Evolutionary conservation across 2,329 filamentous ascomycete species (phyloP).

Genomic region (Rhinocladiella mackenziei): DNA sequence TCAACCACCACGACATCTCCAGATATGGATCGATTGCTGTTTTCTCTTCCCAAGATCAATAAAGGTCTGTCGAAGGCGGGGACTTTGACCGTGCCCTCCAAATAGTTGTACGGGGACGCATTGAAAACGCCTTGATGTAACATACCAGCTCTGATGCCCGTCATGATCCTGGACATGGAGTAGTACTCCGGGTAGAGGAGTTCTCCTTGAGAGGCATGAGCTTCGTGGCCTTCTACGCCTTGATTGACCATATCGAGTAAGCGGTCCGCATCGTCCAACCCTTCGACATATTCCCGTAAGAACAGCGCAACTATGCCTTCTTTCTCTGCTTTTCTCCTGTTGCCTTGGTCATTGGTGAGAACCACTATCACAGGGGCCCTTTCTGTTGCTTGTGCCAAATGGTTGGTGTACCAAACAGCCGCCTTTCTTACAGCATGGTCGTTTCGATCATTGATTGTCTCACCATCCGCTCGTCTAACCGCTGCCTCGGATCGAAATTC

Average conservation of each 20-base stretch:
- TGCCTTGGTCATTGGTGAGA: constrained; percentile 88
- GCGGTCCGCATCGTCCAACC: constrained; percentile 76
- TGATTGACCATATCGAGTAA: constrained; percentile 92
- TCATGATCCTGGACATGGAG: constrained; percentile 87
- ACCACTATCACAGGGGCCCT: constrained; percentile 76
- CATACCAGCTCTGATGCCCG: constrained; percentile 79
- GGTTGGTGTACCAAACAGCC: constrained; percentile 84
- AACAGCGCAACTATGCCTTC: constrained; percentile 69
- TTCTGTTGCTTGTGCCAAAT: constrained; percentile 60
- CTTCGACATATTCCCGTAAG: constrained; percentile 72
- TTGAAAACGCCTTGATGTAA: constrained; percentile 95
- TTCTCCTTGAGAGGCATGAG: constrained; percentile 61
- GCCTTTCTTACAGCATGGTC: constrained; percentile 84
- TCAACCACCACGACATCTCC: constrained; percentile 93
- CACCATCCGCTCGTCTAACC: constrained; percentile 66
- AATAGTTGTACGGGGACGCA: constrained; percentile 95
- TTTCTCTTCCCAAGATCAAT: constrained; percentile 84
- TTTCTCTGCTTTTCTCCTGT: constrained; percentile 72
- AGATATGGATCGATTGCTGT: constrained; percentile 89
- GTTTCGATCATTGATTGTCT: constrained; percentile 94
- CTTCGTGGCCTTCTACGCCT: constrained; percentile 63
- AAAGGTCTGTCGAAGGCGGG: constrained; percentile 85
- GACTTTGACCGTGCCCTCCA: constrained; percentile 88
- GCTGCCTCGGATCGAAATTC: constrained; percentile 94
- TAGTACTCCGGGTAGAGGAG: constrained; percentile 87